Conservation (phyloP, 2,329 filamentous ascomycete genomes). For the Calonectria honghensis region DNA sequence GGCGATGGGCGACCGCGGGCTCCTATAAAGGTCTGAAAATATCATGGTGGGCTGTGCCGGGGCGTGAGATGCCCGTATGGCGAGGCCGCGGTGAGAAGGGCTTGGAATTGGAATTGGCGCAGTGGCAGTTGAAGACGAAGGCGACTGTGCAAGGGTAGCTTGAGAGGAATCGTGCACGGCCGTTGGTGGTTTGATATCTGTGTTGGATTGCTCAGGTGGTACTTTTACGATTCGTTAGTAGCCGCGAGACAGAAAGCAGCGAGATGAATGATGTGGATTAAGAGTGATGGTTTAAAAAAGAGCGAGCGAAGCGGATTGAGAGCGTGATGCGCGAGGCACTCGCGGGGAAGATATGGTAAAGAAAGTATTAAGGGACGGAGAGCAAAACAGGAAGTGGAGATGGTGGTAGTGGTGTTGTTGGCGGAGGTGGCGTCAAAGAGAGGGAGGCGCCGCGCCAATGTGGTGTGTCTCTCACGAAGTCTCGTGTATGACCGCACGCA, state of each 20-base stretch:
- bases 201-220: slow-evolving; percentile 39
- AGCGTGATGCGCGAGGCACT: background rate
- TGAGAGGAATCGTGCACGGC: slow-evolving; percentile 51
- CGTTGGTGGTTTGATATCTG: slow-evolving; percentile 50
- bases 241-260: slow-evolving; percentile 7
- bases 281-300: slow-evolving; percentile 1
- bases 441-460: slow-evolving; percentile 34
- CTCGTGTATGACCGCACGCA: slow-evolving; percentile 42
- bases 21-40: slow-evolving; percentile 76
- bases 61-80: slow-evolving; percentile 47
- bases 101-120: slow-evolving; percentile 44
- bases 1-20: slow-evolving; percentile 71
- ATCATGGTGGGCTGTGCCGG: slow-evolving; percentile 65
- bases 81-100: slow-evolving; percentile 38
- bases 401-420: slow-evolving; percentile 47
- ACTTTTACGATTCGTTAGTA: slow-evolving; percentile 36
- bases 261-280: background rate
- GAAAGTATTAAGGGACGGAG: background rate
- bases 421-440: slow-evolving; percentile 53
- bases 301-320: background rate
- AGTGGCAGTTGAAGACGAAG: slow-evolving; percentile 44
- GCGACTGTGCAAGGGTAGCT: slow-evolving; percentile 50
- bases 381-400: background rate
- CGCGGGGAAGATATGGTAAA: background rate
- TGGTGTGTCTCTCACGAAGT: slow-evolving; percentile 39